Evolutionary conservation across 768 basidiomycete species (phyloP), one percentile per base, ranked within the genome.

Genomic region (Dacryopinax primogenitus): DNA sequence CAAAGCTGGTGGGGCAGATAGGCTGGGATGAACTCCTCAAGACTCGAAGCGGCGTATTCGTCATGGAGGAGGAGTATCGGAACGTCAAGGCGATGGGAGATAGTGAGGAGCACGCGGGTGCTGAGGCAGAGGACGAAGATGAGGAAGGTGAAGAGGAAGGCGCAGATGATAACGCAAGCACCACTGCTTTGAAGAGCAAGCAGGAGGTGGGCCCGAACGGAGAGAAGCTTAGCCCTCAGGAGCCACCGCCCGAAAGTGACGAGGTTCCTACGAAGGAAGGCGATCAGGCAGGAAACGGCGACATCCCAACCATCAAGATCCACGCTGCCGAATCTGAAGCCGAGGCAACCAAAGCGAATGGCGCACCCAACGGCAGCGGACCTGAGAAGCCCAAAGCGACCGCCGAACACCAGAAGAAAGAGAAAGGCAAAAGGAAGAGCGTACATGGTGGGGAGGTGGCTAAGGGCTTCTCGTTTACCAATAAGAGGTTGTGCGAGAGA

Each of bases 1-100:
- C 94, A 15, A 84, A 87, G 0, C 85, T 99, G 26, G 96, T 97
- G 33, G 85, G 88, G 0, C 87, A 92, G 68, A 93, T 99, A 69
- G 96, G 96, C 0, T 99, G 96, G 96, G 96, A 99, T 76, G 96
- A 98, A 77, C 83, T 98, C 1, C 81, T 99, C 65, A 93, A 93
- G 78, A 88, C 90, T 15, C 86, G 96, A 82, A 92, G 90, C 74
- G 77, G 80, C 36, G 96, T 99, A 15, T 98, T 99, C 75, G 96
- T 99, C 39, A 99, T 99, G 96, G 96, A 98, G 74, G 95, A 99
- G 73, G 96, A 99, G 74, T 99, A 99, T 73, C 83, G 96, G 36
- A 88, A 90, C 85, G 95, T 97, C 78, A 97, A 97, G 73, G 86
- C 88, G 1, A 84, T 88, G 3, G 77, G 73, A 93, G 32, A 78